Base-by-base conservation (phyloP, 2,329 filamentous ascomycete species). In the Aspergillus caelatus region DNA sequence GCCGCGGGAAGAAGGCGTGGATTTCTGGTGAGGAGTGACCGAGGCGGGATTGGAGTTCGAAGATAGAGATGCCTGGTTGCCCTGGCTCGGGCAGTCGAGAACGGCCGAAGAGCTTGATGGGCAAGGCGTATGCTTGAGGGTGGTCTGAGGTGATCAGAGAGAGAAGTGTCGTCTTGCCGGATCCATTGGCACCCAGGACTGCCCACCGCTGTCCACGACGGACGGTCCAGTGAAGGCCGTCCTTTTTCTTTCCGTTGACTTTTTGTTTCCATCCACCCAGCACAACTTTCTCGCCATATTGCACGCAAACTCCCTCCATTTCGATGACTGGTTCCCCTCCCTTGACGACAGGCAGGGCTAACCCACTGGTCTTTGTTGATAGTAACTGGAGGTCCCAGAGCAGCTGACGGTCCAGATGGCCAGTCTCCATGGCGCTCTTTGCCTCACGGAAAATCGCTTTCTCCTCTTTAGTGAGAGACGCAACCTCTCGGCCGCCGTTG, bases 1-100 rank as follows among this genome's bases (percentile, higher is more conserved):
- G 83, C 56, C 90, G 89, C 0, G 95, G 94, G 80, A 98, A 97
- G 77, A 96, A 93, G 58, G 92, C 89, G 72, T 98, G 94, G 5
- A 98, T 91, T 75, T 98, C 95, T 0, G 95, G 95, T 65, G 92
- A 96, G 0, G 93, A 95, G 76, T 98, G 94, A 12, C 95, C 95
- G 68, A 99, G 92, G 28, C 92, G 89, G 0, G 89, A 85, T 76
- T 98, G 95, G 9, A 99, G 88, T 66, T 98, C 94, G 83, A 96
- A 98, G 63, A 97, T 91, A 0, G 92, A 96, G 39, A 98, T 88
- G 0, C 92, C 93, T 0, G 86, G 85, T 60, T 86, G 76, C 0
- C 90, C 91, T 0, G 86, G 85, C 61, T 91, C 87, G 0, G 94
- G 93, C 0, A 97, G 83, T 23, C 95, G 88, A 60, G 90, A 90